Conservation (phyloP, 495 filamentous ascomycete species). For the Penicillium paxilli region DNA sequence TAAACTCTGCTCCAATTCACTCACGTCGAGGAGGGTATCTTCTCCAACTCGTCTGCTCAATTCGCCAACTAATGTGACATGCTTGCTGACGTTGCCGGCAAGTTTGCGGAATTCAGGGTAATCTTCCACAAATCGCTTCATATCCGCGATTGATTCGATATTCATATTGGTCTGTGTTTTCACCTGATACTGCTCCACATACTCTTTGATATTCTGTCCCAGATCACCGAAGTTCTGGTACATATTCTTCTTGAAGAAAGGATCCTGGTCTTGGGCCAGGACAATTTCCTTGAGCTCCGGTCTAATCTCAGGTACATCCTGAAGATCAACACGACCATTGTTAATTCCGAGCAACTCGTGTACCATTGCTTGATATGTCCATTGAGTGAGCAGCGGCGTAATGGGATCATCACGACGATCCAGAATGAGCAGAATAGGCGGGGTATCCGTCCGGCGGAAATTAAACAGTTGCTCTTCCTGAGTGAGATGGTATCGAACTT, state of each 20-base stretch:
- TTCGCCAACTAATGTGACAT: slow-evolving; percentile 93
- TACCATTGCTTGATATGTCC: slow-evolving; percentile 99
- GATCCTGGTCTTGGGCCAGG: slow-evolving; percentile 94
- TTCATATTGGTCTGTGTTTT: slow-evolving; percentile 91
- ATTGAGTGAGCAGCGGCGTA: slow-evolving; percentile 93
- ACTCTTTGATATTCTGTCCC: slow-evolving; percentile 96
- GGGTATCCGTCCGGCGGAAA: slow-evolving; percentile 92
- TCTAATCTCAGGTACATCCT: slow-evolving; percentile 82
- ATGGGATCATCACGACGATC: slow-evolving; percentile 94
- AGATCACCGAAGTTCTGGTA: slow-evolving; percentile 97
- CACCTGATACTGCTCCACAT: slow-evolving; percentile 95
- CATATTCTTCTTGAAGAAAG: slow-evolving; percentile 99
- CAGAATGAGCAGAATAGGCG: slow-evolving; percentile 86
- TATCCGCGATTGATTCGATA: slow-evolving; percentile 94
- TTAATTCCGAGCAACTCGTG: slow-evolving; percentile 92
- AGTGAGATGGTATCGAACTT: slow-evolving; percentile 87
- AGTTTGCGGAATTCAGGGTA: slow-evolving; percentile 97
- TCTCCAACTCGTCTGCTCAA: slow-evolving; percentile 82
- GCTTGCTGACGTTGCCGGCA: slow-evolving; percentile 96
- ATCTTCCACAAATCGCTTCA: slow-evolving; percentile 99
- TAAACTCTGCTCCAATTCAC: slow-evolving; percentile 93
- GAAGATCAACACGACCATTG: slow-evolving; percentile 87
- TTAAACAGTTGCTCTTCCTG: slow-evolving; percentile 98
- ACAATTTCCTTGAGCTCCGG: slow-evolving; percentile 95
- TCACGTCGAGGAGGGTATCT: slow-evolving; percentile 86